Evolutionary conservation across 768 basidiomycete genomes (phyloP), one percentile per base, ranked within the genome.

Genomic region (Lepiota brunneoincarnata): DNA sequence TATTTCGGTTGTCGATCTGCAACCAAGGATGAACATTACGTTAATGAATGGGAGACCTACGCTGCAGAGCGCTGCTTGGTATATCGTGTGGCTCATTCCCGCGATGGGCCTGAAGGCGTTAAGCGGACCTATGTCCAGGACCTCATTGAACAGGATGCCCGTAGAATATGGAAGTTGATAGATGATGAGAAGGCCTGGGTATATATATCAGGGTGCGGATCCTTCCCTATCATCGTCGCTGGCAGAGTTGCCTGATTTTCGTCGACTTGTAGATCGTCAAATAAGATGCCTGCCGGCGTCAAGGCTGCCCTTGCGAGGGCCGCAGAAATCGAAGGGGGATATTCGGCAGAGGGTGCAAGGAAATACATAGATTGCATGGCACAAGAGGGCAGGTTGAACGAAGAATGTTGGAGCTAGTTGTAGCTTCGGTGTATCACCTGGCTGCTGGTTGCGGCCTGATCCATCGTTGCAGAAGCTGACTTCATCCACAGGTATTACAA

Each of bases 251-350:
- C 18, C 21, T 38, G 26, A 18, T 39, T 35, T 54, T 17, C 23
- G 49, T 11, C 24, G 28, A 2, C 39, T 14, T 12, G 4, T 63
- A 98, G 95, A 20, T 95, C 96, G 0, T 91, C 94, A 0, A 96
- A 94, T 67, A 91, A 96, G 66, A 98, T 98, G 95, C 96, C 97
- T 2, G 76, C 82, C 7, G 89, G 83, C 0, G 94, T 98, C 12
- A 87, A 85, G 59, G 82, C 80, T n/a, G 86, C 89, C 0, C 67
- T 98, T 2, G 75, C 68, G 41, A 67, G 74, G 37, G 77, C 81
- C 2, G 76, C 77, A 21, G 71, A 76, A 59, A 69, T 56, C 11
- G 70, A 75, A 23, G 88, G 91, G 0, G 71, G 69, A 4, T 70
- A 78, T 63, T 68, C 77, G 1, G 67, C 72, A 26, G 77, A 78